Base-by-base conservation (phyloP, 345 rosid species). In the Hirschfeldia incana region DNA sequence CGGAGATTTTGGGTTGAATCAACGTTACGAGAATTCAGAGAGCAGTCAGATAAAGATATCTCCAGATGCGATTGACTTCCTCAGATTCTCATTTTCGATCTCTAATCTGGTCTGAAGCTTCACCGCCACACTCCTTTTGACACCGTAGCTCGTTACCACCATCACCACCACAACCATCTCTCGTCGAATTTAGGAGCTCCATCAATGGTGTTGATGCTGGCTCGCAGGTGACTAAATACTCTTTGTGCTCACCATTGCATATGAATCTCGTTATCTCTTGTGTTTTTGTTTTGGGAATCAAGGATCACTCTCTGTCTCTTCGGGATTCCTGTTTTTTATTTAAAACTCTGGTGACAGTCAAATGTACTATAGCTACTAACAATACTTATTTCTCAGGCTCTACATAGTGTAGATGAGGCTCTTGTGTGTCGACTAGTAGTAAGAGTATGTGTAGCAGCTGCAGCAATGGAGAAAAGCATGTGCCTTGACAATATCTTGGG, bases 351-450 rank as follows among this genome's bases (percentile, higher is more conserved):
- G 53, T 61, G 36, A 60, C 67, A 69, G 7, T 62, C 77, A 39
- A 37, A 73, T 78, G 58, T 78, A 46, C 34, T 4, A 12, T 80
- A 36, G 73, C 68, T 69, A 60, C 51, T 74, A 65, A 64, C 65
- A 37, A 36, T 60, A n/a, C 42, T 68, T 83, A 75, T 63, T 84
- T 70, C 42, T 74, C 84, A 93, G 99, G 96, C 99, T 67, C 81
- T 91, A 84, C 93, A 85, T 86, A 89, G 92, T 84, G 98, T 95
- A 57, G 98, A 95, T 49, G 96, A 86, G 80, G 91, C 96, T 81
- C 82, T 95, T 16, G 78, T 86, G 49, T 36, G 9, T 36, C 42
- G 42, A 36, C 42, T 36, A 36, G 42, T 36, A 36, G 42, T 36
- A 36, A 36, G 42, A 36, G 42, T 36, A 3, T 33, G 36, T 33